Conservation (phyloP, 108 stramenopile species). For the Poteriospumella lacustris region DNA sequence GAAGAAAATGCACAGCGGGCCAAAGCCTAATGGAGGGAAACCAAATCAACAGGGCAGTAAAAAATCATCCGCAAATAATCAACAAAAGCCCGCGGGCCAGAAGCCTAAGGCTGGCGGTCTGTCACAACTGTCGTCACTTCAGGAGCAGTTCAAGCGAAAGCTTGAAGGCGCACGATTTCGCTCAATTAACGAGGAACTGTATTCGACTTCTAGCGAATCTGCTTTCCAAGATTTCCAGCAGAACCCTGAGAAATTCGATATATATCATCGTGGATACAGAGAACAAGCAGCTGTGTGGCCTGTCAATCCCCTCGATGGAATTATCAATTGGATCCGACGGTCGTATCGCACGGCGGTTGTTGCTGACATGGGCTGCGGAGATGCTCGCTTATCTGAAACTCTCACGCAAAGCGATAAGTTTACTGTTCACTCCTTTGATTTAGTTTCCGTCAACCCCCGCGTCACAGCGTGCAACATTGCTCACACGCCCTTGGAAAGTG, state of each 20-base stretch:
- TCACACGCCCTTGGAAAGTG: conserved; percentile 73
- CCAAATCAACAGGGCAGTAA: no score
- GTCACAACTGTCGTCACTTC: conserved; percentile 39
- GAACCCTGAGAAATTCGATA: conserved; percentile 81
- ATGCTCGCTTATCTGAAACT: conserved; percentile 78
- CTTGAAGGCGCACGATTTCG: conserved; percentile 87
- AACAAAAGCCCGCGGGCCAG: no score
- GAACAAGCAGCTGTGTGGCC: conserved; percentile 93
- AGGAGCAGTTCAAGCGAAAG: conserved; percentile 40
- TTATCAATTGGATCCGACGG: conserved; percentile 61
- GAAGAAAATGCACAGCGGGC: no score
- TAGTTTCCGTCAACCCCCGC: conserved; percentile 70
- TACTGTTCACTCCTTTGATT: conserved; percentile 90
- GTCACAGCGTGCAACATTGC: conserved; percentile 96
- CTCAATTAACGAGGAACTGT: conserved; percentile 89
- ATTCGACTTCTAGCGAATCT: conserved; percentile 68
- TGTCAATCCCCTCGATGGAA: conserved; percentile 84
- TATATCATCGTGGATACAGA: conserved; percentile 92
- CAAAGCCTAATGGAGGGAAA: no score
- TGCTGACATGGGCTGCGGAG: conserved; percentile 98
- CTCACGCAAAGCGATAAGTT: conserved; percentile 49
- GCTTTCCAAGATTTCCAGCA: conserved; percentile 66
- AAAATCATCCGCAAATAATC: no score
- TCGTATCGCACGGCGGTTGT: conserved; percentile 50
- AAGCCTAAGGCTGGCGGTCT: no score